Evolutionary conservation across 805 yeast species (phyloP).

Genomic region (Lachancea sp.): DNA sequence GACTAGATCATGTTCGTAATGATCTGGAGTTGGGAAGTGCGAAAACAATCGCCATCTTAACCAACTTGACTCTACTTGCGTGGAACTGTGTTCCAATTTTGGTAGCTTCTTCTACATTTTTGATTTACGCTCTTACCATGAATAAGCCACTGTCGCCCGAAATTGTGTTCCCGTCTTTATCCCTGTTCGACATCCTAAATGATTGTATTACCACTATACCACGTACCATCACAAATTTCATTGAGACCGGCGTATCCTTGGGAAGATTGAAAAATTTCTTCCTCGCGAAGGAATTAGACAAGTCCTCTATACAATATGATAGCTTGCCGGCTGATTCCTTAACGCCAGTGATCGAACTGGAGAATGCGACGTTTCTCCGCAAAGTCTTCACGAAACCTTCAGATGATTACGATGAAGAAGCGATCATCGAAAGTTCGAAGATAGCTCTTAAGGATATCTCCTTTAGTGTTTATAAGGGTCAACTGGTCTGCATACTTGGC

Average conservation of each 20-base stretch:
- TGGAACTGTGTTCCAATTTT: constrained; percentile 62
- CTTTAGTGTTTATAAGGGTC: constrained; percentile 47
- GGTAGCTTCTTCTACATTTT: constrained; percentile 57
- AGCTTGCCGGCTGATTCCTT: constrained; percentile 18
- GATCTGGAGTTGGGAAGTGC: constrained; percentile 49
- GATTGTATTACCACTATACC: constrained; percentile 59
- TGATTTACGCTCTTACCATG: constrained; percentile 43
- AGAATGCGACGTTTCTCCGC: constrained; percentile 54
- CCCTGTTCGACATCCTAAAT: constrained; percentile 52
- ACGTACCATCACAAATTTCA: constrained; percentile 45
- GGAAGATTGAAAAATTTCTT: constrained; percentile 48
- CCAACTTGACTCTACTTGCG: constrained; percentile 45
- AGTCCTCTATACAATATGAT: constrained; percentile 28
- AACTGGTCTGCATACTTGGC: constrained; percentile 56
- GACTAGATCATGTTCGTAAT: constrained; percentile 49
- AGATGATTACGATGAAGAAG: constrained; percentile 38
- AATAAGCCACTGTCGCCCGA: constrained; percentile 55
- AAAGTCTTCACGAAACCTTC: constrained; percentile 22
- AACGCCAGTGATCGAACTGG: constrained; percentile 35
- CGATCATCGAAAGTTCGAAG: constrained; percentile 38
- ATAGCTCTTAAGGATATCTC: constrained; percentile 44
- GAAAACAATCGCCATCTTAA: constrained; percentile 42
- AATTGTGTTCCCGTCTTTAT: constrained; percentile 60
- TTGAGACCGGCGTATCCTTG: constrained; percentile 56
- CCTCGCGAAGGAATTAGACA: constrained; percentile 41